phyloP scores from a whole-genome alignment of 768 basidiomycete species.

The Tylopilus intermedius region DNA sequence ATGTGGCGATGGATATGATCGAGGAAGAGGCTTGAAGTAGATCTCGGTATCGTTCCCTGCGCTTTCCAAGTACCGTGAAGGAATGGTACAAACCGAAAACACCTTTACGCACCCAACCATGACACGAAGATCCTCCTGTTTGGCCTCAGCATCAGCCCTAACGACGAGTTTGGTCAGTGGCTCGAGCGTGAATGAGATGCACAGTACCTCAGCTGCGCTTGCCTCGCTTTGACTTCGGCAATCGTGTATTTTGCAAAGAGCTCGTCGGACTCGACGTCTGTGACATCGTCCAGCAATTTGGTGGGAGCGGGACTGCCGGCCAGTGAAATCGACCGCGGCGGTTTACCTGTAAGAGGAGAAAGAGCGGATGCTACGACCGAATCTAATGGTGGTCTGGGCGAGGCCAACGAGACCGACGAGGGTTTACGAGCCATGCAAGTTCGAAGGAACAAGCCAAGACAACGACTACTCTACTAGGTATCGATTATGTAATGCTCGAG shows the following conservation, averaged over 20 bases:
- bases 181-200: slow-evolving; percentile 2
- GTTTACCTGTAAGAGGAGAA: slow-evolving; percentile 8
- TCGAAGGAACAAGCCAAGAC: not conserved
- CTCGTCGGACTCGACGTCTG: slow-evolving; percentile 59
- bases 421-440: slow-evolving; percentile 38
- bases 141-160: slow-evolving; percentile 78
- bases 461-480: not conserved
- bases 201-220: slow-evolving; percentile 61
- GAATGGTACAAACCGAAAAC: not conserved
- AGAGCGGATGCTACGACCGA: not conserved
- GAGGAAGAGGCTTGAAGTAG: slow-evolving; percentile 81
- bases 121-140: slow-evolving; percentile 80
- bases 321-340: slow-evolving; percentile 8
- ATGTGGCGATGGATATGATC: slow-evolving; percentile 69
- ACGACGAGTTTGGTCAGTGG: slow-evolving; percentile 2
- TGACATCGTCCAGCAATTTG: slow-evolving; percentile 17
- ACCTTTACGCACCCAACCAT: slow-evolving; percentile 82
- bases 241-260: slow-evolving; percentile 70
- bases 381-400: slow-evolving; percentile 12
- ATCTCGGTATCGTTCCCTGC: slow-evolving; percentile 86
- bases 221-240: slow-evolving; percentile 60
- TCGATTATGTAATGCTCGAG: slow-evolving; percentile 21
- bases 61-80: slow-evolving; percentile 48
- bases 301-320: slow-evolving; percentile 6
- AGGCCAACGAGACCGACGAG: slow-evolving; percentile 31